Conservation (phyloP, 805 yeast genomes). For the Pachysolen tannophilus region DNA sequence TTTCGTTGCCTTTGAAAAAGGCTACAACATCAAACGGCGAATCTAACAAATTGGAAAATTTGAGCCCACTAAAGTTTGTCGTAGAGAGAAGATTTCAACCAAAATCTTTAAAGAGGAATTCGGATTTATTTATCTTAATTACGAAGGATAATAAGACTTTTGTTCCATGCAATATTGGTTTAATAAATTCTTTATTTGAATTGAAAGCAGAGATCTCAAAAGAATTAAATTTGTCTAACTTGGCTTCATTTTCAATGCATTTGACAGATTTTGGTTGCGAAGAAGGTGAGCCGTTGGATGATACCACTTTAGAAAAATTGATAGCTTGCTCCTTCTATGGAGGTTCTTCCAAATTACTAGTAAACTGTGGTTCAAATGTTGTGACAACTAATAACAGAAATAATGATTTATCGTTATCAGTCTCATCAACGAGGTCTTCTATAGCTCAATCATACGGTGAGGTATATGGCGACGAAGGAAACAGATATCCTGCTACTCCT, state of each 20-base stretch:
- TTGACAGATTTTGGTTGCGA: conserved; percentile 62
- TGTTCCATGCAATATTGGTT: conserved; percentile 36
- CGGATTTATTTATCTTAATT: conserved; percentile 38
- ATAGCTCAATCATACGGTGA: conserved; percentile 46
- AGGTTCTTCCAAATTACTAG: conserved; percentile 17
- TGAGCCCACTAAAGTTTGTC: conserved; percentile 8
- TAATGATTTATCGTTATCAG: conserved; percentile 10
- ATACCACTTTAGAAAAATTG: conserved; percentile 31
- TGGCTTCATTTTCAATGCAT: conserved; percentile 35
- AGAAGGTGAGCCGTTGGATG: conserved; percentile 50
- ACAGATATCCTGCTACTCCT: conserved; percentile 58
- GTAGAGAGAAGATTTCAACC: conserved; percentile 32
- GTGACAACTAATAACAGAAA: conserved; percentile 5
- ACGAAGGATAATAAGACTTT: conserved; percentile 58
- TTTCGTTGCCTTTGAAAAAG: too few species aligned
- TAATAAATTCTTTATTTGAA: conserved; percentile 20
- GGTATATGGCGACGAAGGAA: conserved; percentile 37
- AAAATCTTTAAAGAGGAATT: conserved; percentile 20
- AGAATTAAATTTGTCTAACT: conserved; percentile 25
- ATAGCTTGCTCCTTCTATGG: conserved; percentile 25
- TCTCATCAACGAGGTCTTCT: conserved; percentile 42
- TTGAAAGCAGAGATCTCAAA: conserved; percentile 33
- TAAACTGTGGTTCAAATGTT: conserved; percentile 5
- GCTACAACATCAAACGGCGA: conserved; percentile 3
- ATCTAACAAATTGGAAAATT: conserved; percentile 1